These are phyloP conservation scores for Suhomyces bribrorum DNA, from an alignment of 1,139 yeast species.

Conservation along the genomic window DNA sequence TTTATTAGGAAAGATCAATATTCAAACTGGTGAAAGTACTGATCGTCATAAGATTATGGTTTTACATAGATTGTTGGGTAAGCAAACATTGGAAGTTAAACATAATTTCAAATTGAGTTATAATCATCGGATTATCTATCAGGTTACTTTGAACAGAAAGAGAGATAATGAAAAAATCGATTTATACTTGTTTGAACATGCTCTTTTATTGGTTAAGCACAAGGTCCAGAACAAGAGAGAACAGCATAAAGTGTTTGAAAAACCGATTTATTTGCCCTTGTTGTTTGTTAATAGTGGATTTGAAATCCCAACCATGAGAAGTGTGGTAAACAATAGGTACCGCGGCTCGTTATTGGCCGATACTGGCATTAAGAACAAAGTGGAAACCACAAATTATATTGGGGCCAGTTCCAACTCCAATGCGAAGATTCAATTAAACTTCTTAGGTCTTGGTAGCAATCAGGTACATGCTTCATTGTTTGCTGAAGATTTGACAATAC, in stretches of 20 bases:
- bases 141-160: conserved; percentile 66
- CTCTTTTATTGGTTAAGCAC: conserved; percentile 79
- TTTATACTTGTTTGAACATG: conserved; percentile 85
- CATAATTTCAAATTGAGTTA: conserved; percentile 71
- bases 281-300: conserved; percentile 75
- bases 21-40: conserved; percentile 91
- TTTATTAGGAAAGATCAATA: conserved; percentile 76
- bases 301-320: conserved; percentile 67
- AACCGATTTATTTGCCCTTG: conserved; percentile 89
- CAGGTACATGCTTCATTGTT: conserved; percentile 47
- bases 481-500: conserved; percentile 59
- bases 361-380: conserved; percentile 32
- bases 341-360: conserved; percentile 46
- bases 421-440: conserved; percentile 48
- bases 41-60: conserved; percentile 90
- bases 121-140: conserved; percentile 78
- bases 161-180: conserved; percentile 81
- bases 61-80: conserved; percentile 76
- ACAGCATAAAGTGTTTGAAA: conserved; percentile 85
- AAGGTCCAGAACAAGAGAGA: conserved; percentile 89
- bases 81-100: conserved; percentile 68
- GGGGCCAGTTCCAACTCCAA: conserved; percentile 24
- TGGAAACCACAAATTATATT: conserved; percentile 30
- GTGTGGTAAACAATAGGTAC: conserved; percentile 39
- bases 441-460: conserved; percentile 46